Conservation (phyloP, 345 rosid genomes). For the Acer saccharum region DNA sequence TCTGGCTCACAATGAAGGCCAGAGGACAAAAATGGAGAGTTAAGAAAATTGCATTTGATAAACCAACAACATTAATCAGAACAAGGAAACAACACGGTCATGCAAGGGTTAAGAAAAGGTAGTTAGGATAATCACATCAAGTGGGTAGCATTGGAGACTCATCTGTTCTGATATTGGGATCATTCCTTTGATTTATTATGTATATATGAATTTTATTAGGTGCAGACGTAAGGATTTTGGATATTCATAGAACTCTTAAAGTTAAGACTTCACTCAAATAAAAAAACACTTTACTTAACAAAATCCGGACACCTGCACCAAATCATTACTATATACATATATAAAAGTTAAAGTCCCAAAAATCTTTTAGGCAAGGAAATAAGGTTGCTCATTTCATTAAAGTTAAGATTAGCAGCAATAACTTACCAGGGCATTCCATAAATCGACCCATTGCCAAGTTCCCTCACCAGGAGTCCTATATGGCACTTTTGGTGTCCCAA, state of each 20-base stretch:
- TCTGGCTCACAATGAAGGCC: not conserved
- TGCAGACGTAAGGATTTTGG: not conserved
- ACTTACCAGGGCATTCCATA: constrained; percentile 91
- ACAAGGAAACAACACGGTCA: not conserved
- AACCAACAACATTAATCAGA: not conserved
- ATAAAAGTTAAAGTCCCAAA: not conserved
- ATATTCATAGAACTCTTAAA: not conserved
- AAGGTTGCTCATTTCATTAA: not conserved
- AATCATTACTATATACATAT: not conserved
- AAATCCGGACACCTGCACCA: no score
- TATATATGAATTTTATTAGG: not conserved
- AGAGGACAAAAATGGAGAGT: not conserved
- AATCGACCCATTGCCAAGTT: constrained; percentile 89
- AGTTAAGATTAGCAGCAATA: not conserved
- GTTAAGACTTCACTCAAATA: not conserved
- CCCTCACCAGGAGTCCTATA: constrained; percentile 76
- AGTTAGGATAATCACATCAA: not conserved
- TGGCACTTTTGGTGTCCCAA: constrained; percentile 77
- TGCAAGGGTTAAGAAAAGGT: not conserved
- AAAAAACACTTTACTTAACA: no score
- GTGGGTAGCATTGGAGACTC: not conserved
- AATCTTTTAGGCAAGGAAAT: constrained; percentile 2
- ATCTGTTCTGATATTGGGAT: not conserved
- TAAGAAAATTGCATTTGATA: not conserved
- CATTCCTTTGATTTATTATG: no score